These are phyloP conservation scores for Chaetomium fimeti DNA, from an alignment of 495 filamentous ascomycete genomes.

Conservation along the genomic window DNA sequence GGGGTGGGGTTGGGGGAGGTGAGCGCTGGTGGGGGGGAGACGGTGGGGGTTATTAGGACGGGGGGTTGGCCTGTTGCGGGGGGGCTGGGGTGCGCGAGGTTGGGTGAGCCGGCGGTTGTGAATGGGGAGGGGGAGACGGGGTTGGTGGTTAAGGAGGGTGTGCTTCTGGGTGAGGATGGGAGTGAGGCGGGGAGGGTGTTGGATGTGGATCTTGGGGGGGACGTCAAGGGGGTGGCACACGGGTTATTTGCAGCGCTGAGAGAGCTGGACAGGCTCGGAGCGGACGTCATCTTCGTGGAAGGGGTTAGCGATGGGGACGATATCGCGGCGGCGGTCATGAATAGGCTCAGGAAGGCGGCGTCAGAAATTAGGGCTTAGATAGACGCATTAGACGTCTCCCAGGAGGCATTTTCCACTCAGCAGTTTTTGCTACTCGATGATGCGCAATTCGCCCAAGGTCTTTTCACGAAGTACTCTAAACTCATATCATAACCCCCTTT, in stretches of 20 bases:
- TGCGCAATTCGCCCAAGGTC: not conserved
- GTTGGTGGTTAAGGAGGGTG: conserved; percentile 38
- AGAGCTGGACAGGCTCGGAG: conserved; percentile 73
- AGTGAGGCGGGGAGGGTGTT: conserved; percentile 41
- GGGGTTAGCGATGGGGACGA: conserved; percentile 79
- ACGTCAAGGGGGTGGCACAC: conserved; percentile 71
- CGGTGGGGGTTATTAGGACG: conserved; percentile 48
- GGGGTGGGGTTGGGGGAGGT: conserved; percentile 11
- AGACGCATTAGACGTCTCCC: conserved; percentile 25
- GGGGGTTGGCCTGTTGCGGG: conserved; percentile 41
- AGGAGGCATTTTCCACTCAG: conserved; percentile 17
- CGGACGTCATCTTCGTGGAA: conserved; percentile 88
- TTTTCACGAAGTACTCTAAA: conserved; percentile 3
- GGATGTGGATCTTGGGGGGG: conserved; percentile 65
- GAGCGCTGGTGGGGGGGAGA: conserved; percentile 21
- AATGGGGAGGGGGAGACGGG: conserved; percentile 16
- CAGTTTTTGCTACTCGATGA: conserved; percentile 3
- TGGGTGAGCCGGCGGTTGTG: conserved; percentile 30
- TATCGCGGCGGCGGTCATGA: conserved; percentile 95
- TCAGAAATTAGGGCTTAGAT: conserved; percentile 50
- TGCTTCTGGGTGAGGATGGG: conserved; percentile 29
- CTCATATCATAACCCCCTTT: conserved; percentile 10
- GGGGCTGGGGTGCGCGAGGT: conserved; percentile 27
- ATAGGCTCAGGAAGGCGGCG: conserved; percentile 86
- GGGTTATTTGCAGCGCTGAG: conserved; percentile 83